Evolutionary conservation across 768 basidiomycete genomes (phyloP), one percentile per base, ranked within the genome.

Genomic region (Candolleomyces efflorescens): DNA sequence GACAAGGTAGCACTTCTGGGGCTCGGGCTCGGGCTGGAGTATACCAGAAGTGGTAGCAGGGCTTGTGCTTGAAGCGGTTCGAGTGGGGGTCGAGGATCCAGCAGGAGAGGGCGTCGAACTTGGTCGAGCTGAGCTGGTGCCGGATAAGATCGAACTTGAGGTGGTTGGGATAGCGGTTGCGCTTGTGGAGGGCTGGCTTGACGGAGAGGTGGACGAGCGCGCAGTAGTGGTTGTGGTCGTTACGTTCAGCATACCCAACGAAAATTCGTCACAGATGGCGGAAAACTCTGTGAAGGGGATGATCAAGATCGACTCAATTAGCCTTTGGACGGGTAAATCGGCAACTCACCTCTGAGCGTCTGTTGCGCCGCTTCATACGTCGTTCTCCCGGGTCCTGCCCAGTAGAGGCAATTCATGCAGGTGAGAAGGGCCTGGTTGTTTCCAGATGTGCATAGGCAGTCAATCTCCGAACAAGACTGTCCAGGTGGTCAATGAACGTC

Each of bases 351-450:
- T 37, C 44, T 47, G 12, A 56, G 55, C 5, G 46, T 38, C 22
- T 37, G 38, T 24, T 56, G 55, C 3, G 38, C 55, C 17, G 45
- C 55, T 13, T 56, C 55, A 20, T 47, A 56, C 11, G 46, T 48
- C 18, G 47, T 23, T 20, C 10, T 20, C 27, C 10, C 46, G 3
- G 55, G 55, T 17, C 32, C 55, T 13, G 47, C 55, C 18, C 23
- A 3, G 32, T 56, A 56, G 12, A 56, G 46, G 20, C 55, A 56
- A 7, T 32, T 22, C 18, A 56, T 17, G 32, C 55, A 56, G 45
- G 11, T 24, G 12, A 43, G 37, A 9, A 56, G 36, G 1, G 24
- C 45, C 18, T 27, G 26, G 36, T 56, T 56, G 32, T 37, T 56
- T 26, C 22, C 26, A 15, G 23, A 10, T 0, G 22, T 56, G 32